phyloP scores from a whole-genome alignment of 179 eudicot species.

The Actinidia chinensis region DNA sequence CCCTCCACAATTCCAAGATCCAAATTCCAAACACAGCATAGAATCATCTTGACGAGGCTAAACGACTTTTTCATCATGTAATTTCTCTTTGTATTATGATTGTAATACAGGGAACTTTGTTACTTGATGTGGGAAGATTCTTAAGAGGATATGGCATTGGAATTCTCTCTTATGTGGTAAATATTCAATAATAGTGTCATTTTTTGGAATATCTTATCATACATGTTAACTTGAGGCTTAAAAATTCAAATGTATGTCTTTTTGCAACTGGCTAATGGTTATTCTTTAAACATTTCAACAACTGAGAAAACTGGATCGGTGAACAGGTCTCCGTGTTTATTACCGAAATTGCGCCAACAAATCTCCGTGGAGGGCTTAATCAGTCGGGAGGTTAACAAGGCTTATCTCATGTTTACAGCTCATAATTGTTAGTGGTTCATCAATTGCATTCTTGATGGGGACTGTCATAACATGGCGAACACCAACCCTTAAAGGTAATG shows the following conservation, averaged over 20 bases:
- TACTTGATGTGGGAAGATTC: constrained; percentile 74
- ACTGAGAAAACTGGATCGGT: constrained; percentile 8
- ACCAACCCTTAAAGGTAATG: constrained; percentile 62
- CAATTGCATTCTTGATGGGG: constrained; percentile 57
- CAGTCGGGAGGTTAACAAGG: constrained; percentile 41
- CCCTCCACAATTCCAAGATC: too few species aligned
- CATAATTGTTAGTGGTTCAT: constrained; percentile 68
- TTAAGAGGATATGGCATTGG: constrained; percentile 86
- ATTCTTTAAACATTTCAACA: not conserved
- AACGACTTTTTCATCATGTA: too few species aligned
- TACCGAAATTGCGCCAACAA: constrained; percentile 82
- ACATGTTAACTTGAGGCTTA: not conserved
- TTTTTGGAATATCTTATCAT: not conserved
- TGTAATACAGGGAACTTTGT: constrained; percentile 44
- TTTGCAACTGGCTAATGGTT: not conserved
- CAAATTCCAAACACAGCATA: too few species aligned
- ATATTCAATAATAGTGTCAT: not conserved
- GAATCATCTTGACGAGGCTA: too few species aligned
- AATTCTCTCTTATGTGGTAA: constrained; percentile 77
- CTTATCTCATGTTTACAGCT: constrained; percentile 44
- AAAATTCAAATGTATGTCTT: not conserved
- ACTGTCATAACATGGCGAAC: constrained; percentile 63
- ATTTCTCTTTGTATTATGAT: not conserved
- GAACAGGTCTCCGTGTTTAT: constrained; percentile 71
- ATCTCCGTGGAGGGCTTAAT: constrained; percentile 83